These are phyloP conservation scores for Colletotrichum phormii DNA, from an alignment of 2,329 filamentous ascomycete genomes.

Conservation along the genomic window DNA sequence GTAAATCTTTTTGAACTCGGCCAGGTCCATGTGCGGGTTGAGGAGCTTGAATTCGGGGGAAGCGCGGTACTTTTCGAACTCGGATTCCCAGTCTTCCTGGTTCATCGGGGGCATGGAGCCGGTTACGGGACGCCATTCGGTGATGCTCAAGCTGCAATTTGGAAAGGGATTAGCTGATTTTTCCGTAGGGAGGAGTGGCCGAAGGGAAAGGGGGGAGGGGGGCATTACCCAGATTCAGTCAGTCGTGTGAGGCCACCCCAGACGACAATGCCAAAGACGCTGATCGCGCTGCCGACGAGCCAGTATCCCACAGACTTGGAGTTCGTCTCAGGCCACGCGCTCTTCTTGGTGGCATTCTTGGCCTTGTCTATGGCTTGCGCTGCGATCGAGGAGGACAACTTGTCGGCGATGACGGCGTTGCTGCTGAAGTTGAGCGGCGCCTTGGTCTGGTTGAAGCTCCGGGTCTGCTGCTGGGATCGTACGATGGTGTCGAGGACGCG, in stretches of 20 bases:
- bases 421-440: slow-evolving; percentile 43
- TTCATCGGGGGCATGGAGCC: slow-evolving; percentile 88
- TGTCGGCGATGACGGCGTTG: slow-evolving; percentile 25
- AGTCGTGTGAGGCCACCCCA: slow-evolving; percentile 93
- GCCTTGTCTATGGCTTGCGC: slow-evolving; percentile 26
- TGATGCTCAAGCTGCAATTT: slow-evolving; percentile 85
- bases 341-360: slow-evolving; percentile 43
- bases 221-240: slow-evolving; percentile 89
- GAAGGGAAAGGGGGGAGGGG: neutral
- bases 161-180: slow-evolving; percentile 14
- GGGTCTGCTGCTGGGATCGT: slow-evolving; percentile 44
- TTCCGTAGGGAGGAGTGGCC: neutral
- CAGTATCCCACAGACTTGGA: slow-evolving; percentile 88
- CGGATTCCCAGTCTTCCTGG: slow-evolving; percentile 85
- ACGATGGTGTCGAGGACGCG: slow-evolving; percentile 52
- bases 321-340: slow-evolving; percentile 68
- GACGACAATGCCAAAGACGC: slow-evolving; percentile 96
- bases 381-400: slow-evolving; percentile 16
- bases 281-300: slow-evolving; percentile 90
- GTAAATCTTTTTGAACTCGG: slow-evolving; percentile 98
- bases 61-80: slow-evolving; percentile 91
- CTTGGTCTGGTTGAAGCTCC: slow-evolving; percentile 51
- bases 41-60: slow-evolving; percentile 93
- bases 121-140: slow-evolving; percentile 97
- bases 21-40: slow-evolving; percentile 91